Conservation (phyloP, 176 grass and related monocot genomes). For the Avena eriantha region DNA sequence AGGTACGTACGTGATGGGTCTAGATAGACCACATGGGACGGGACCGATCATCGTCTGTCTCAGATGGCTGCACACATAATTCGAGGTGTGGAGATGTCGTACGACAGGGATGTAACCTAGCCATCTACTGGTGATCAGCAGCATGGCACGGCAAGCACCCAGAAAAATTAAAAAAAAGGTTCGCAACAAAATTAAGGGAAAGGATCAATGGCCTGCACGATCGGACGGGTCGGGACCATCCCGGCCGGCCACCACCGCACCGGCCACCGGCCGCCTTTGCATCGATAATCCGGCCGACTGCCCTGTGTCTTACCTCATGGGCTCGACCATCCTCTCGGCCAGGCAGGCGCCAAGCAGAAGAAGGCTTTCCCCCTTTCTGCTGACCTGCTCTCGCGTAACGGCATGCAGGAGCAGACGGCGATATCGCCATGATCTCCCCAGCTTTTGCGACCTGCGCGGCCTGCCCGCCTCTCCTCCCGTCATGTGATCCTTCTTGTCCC, state of each 20-base stretch:
- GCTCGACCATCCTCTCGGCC: not conserved
- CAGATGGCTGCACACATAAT: not conserved
- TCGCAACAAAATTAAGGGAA: too few relatives aligned
- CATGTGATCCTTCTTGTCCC: slow-evolving; percentile 5
- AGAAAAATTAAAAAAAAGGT: too few relatives aligned
- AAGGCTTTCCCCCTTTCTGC: not conserved
- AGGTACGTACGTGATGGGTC: not conserved
- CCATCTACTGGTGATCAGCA: not conserved
- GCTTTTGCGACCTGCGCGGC: not conserved
- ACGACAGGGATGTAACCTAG: not conserved
- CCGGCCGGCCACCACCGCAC: slow-evolving; percentile 6
- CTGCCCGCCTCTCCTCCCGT: not conserved
- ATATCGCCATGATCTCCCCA: not conserved
- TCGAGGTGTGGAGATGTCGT: not conserved
- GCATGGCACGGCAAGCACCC: not conserved
- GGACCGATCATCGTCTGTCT: not conserved
- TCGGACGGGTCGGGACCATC: slow-evolving; percentile 12
- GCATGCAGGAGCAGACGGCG: not conserved
- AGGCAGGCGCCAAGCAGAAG: not conserved
- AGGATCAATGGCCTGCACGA: not conserved
- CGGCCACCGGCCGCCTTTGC: not conserved
- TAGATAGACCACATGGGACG: not conserved
- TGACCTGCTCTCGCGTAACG: not conserved
- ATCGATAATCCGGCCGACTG: not conserved
- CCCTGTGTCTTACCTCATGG: not conserved